Evolutionary conservation across 2,329 filamentous ascomycete genomes (phyloP), one percentile per base, ranked within the genome.

Genomic region (Dactylellina parvicollis): DNA sequence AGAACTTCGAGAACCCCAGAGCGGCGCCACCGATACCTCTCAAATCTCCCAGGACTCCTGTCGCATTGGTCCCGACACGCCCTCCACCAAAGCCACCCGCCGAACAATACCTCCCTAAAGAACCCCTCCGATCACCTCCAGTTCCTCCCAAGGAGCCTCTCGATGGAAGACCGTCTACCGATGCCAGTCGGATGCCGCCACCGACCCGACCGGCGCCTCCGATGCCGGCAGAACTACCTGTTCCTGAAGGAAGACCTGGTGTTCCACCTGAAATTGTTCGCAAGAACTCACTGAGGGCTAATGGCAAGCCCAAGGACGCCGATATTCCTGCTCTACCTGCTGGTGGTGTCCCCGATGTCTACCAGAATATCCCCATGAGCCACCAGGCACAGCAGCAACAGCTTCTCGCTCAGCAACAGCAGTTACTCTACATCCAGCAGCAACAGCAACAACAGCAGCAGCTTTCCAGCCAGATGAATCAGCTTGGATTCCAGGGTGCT

Each of bases 1-100:
- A 64, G 42, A 98, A 92, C 83, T 99, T 98, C 82, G 95, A 98
- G 83, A 98, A 99, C 79, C 95, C 95, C 52, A 88, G 95, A 79
- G 91, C 94, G 16, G 91, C 95, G 38, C 95, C 95, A 75, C 95
- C 94, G 9, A 91, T 97, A 73, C 93, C 94, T 67, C 80, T 86
- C 79, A 59, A 77, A 79, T 34, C 80, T 81, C 40, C 78, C 77
- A 47, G 84, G 83, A 52, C 82, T 84, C 67, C 82, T 59, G 46
- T 38, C 20, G 76, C 36, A 40, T 83, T 92, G 78, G 85, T 96
- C 79, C 93, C 95, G 54, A 90, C 88, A 78, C 88, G 95, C 73
- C 91, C 92, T 61, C 92, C 94, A 47, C 95, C 93, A 56, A 91
- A 91, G 81, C 91, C 94, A n/a, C 95, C 94, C 54, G 86, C 85